These are phyloP conservation scores for Podila horticola DNA, from an alignment of 192 early-diverging fungal species.

Conservation along the genomic window DNA sequence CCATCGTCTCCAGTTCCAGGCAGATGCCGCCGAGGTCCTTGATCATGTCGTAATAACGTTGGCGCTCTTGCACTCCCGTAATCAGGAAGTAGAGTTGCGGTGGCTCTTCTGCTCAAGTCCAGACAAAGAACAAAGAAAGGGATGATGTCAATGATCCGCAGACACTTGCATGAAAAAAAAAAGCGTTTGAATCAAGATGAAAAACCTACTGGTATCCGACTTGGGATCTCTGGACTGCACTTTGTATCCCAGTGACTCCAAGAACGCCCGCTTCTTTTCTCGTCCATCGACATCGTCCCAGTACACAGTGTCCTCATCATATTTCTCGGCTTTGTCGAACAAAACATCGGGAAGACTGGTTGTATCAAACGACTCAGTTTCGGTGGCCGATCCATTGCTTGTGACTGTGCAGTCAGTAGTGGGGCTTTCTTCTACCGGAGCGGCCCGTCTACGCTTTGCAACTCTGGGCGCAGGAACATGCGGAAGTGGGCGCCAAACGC, in stretches of 20 bases:
- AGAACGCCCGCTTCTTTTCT: slow-evolving; percentile 26
- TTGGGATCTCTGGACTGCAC: not conserved
- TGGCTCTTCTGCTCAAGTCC: slow-evolving; percentile 3
- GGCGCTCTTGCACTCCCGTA: slow-evolving; percentile 19
- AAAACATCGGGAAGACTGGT: slow-evolving; percentile 21
- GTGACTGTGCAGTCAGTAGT: not conserved
- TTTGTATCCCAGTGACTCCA: slow-evolving; percentile 32
- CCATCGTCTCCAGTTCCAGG: slow-evolving; percentile 19
- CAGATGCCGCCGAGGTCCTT: slow-evolving; percentile 23
- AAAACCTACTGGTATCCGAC: not conserved
- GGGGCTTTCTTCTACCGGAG: not conserved
- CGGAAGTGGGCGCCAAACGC: not conserved
- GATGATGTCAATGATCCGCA: not conserved
- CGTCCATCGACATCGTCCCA: slow-evolving; percentile 42
- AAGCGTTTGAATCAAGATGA: not conserved
- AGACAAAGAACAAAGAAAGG: not conserved
- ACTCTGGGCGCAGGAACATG: not conserved
- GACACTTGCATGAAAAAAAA: not conserved
- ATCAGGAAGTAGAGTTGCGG: slow-evolving; percentile 13
- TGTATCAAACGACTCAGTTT: slow-evolving; percentile 8
- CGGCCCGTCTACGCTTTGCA: not conserved
- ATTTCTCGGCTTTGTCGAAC: slow-evolving; percentile 15
- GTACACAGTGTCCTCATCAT: slow-evolving; percentile 20
- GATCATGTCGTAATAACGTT: slow-evolving; percentile 17
- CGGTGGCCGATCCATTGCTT: not conserved